Conservation (phyloP, 78 protist species). For the Emiliania huxleyi region DNA sequence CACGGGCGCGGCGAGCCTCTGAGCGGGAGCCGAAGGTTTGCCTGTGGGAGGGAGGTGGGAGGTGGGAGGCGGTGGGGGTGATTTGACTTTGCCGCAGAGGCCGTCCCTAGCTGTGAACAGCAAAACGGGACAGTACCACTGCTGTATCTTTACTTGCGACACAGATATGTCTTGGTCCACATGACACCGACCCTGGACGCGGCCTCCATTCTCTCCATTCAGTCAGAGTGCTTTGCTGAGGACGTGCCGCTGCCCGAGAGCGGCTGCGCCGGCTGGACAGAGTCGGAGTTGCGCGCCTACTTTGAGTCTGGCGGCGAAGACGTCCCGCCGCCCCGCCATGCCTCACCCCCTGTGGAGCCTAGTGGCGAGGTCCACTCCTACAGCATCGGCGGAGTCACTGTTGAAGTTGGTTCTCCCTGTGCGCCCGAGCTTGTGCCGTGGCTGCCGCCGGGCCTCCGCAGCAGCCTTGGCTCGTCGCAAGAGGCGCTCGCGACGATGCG, state of each 20-base stretch:
- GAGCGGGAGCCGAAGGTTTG: no score
- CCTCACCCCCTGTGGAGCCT: no score
- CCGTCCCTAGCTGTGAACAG: no score
- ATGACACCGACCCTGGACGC: no score
- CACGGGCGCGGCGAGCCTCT: no score
- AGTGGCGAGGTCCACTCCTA: background rate
- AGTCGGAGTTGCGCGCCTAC: background rate
- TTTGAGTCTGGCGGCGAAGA: background rate
- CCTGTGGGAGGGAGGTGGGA: no score
- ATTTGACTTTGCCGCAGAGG: no score
- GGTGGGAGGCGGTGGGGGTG: no score
- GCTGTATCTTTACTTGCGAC: no score
- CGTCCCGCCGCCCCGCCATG: background rate
- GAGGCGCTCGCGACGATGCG: background rate
- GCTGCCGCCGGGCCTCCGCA: background rate
- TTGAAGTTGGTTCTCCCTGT: background rate
- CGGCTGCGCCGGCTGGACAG: background rate
- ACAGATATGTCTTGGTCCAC: no score
- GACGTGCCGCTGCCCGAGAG: background rate
- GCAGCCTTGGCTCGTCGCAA: background rate
- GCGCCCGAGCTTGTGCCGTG: background rate
- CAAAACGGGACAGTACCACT: no score
- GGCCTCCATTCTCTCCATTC: background rate
- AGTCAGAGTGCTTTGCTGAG: background rate
- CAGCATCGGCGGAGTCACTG: background rate